phyloP scores from a whole-genome alignment of 192 early-diverging fungal genomes.

The Dissophora globulifera region DNA sequence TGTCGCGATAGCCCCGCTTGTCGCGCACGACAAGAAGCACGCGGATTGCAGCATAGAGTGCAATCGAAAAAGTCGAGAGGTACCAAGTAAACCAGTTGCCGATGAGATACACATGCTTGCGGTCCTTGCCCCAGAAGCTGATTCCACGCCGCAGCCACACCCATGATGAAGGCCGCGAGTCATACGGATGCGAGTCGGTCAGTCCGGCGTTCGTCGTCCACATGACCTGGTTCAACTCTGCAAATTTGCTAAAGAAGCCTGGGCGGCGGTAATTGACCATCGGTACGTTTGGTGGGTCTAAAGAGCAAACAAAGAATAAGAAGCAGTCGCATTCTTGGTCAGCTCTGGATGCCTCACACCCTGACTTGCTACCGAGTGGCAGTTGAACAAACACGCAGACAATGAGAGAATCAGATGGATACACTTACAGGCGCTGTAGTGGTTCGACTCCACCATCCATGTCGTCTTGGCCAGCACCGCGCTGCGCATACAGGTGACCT shows the following conservation, averaged over 20 bases:
- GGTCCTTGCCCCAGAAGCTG: conserved; percentile 82
- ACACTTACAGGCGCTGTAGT: conserved; percentile 57
- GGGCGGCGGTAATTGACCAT: conserved; percentile 71
- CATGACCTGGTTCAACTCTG: conserved; percentile 91
- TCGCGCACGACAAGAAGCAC: conserved; percentile 65
- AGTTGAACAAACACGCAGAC: no score
- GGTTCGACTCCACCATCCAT: conserved; percentile 84
- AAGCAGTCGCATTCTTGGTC: no score
- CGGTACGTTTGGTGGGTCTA: conserved; percentile 65
- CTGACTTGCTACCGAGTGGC: no score
- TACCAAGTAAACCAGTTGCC: conserved; percentile 95
- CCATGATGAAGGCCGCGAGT: conserved; percentile 92
- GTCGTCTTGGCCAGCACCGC: conserved; percentile 69
- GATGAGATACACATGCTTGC: conserved; percentile 84
- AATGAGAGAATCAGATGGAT: no score
- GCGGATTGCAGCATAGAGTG: conserved; percentile 67
- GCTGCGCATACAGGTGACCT: conserved; percentile 94
- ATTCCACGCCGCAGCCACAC: conserved; percentile 87
- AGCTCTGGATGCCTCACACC: no score
- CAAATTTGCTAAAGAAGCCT: conserved; percentile 86
- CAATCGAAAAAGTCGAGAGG: conserved; percentile 72
- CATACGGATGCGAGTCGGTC: conserved; percentile 93
- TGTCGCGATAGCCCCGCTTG: conserved; percentile 64
- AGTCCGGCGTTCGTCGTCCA: conserved; percentile 87
- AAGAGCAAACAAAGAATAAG: background rate